Conservation (phyloP, 2,329 filamentous ascomycete species). For the Achaetomium macrosporum region DNA sequence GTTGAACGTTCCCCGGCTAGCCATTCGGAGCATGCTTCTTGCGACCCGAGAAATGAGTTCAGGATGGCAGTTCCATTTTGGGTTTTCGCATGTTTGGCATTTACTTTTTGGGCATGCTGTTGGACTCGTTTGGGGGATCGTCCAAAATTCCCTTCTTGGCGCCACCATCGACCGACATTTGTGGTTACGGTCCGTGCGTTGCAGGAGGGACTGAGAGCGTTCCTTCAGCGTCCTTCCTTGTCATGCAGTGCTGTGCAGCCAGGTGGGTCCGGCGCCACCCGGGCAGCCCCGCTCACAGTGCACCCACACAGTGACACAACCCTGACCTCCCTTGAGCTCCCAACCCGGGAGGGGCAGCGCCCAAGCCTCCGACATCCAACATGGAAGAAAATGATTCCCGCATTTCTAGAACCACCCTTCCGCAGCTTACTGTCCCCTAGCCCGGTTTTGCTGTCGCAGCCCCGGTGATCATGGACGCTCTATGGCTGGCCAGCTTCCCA, state of each 20-base stretch:
- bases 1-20: too few relatives aligned
- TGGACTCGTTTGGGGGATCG: slow-evolving; percentile 18
- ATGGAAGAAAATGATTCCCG: too few relatives aligned
- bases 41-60: slow-evolving; percentile 8
- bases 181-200: slow-evolving; percentile 1
- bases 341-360: neutral
- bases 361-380: too few relatives aligned
- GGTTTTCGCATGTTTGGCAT: slow-evolving; percentile 6
- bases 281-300: too few relatives aligned
- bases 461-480: too few relatives aligned
- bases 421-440: too few relatives aligned
- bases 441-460: too few relatives aligned
- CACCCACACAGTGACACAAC: too few relatives aligned
- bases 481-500: neutral
- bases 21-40: neutral
- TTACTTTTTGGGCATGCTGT: slow-evolving; percentile 12
- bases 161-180: neutral
- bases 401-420: neutral
- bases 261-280: slow-evolving; percentile 3
- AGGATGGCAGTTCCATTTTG: slow-evolving; percentile 11
- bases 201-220: too few relatives aligned
- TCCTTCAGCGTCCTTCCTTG: too few relatives aligned
- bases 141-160: slow-evolving; percentile 17
- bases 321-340: too few relatives aligned
- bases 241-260: too few relatives aligned